phyloP scores from a whole-genome alignment of 2,329 filamentous ascomycete species.

The Phaeosphaeriaceae sp. region DNA sequence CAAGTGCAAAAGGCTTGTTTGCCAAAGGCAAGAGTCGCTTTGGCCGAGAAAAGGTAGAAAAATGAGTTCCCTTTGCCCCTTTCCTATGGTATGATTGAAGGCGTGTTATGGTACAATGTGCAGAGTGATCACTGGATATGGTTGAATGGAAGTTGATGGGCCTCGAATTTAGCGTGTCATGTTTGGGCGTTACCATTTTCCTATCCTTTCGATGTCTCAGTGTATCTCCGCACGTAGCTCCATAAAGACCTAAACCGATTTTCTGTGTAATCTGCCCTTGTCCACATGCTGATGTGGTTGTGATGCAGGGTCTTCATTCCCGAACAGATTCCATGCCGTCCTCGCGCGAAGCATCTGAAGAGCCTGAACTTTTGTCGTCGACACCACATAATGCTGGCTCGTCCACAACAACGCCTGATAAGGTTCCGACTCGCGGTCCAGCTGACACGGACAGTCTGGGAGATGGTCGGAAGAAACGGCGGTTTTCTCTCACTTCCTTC shows the following conservation, averaged over 20 bases:
- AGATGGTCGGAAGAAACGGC: constrained; percentile 36
- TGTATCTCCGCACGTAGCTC: constrained; percentile 30
- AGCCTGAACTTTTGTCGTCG: constrained; percentile 33
- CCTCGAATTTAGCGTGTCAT: constrained; percentile 20
- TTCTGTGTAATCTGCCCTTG: constrained; percentile 14
- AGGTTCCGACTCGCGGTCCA: constrained; percentile 7
- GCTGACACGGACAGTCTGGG: constrained; percentile 17
- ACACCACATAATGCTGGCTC: constrained; percentile 21
- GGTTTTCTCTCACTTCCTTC: constrained; percentile 44
- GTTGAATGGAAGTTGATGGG: constrained; percentile 19
- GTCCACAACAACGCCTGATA: constrained; percentile 14
- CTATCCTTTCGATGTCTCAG: constrained; percentile 20
- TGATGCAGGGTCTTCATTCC: constrained; percentile 37
- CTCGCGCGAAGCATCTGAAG: constrained; percentile 40
- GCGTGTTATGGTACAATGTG: constrained; percentile 15
- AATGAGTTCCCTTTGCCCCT: constrained; percentile 61
- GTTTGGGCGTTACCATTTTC: constrained; percentile 29
- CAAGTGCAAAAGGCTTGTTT: constrained; percentile 88
- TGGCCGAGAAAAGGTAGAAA: constrained; percentile 83
- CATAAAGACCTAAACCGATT: constrained; percentile 41
- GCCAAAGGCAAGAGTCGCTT: constrained; percentile 91
- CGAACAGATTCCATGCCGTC: constrained; percentile 34
- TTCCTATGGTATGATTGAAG: constrained; percentile 14
- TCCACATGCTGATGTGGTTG: constrained; percentile 47
- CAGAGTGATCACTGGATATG: constrained; percentile 18